Evolutionary conservation across 352 stramenopile genomes (phyloP), one percentile per base, ranked within the genome.

Genomic region (Phytophthora pseudosyringae): DNA sequence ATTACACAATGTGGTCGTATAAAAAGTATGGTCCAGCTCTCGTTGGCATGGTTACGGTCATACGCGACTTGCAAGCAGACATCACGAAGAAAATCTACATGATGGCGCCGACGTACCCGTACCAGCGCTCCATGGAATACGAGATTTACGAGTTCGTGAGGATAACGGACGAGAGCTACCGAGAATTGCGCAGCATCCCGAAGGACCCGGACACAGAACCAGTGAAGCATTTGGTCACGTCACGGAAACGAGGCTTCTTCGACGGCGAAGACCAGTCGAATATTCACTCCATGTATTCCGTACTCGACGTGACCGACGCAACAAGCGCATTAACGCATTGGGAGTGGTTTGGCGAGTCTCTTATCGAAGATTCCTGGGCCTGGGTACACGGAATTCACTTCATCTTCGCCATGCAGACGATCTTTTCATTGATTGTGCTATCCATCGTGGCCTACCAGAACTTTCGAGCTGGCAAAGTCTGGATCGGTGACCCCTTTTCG

Each of bases 401-500:
- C 9, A 39, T 83, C 21, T 69, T 80, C 4, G 71, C 33, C 6
- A 5, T 69, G 6, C 57, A 78, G 33, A 51, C 71, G 21, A 29
- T 80, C 1, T 29, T 58, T 16, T 78, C 58, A 15, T 32, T 82
- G 5, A 7, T 70, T 5, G 45, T 76, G 3, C 26, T 80, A 1
- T n/a, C 52, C 3, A 10, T 69, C 4, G 61, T 69, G 16, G 25
- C 53, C 0, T 69, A 64, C 39, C 52, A 69, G 38, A 69, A 69
- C 16, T 46, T 63, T 31, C 35, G 45, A 5, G 29, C 25, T 2
- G 60, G 60, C 0, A 68, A 68, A 43, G 18, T 78, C 8, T 82
- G 71, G 74, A 58, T 83, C 11, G 71, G 74, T 3, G 74, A 75
- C 26, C 71, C 74, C 0, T 82, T 82, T 47, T 67, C 71, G 0